Evolutionary conservation across 1,284 basidiomycete genomes (phyloP).

Genomic region (Sporisorium sorghi): DNA sequence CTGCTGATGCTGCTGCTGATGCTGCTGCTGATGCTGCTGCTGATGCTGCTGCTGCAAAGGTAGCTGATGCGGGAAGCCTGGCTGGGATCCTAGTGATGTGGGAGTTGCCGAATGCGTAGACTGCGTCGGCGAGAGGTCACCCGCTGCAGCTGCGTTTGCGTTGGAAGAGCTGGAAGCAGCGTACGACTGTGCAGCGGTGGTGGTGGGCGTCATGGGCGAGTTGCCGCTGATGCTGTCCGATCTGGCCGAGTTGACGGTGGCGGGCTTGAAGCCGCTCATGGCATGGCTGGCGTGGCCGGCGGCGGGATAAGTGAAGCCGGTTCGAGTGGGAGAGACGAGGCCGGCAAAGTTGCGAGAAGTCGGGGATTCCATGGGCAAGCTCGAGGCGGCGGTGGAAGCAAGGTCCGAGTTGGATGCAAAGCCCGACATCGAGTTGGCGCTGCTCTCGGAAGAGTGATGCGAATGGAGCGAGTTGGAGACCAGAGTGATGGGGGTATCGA

Average conservation of each 20-base stretch:
- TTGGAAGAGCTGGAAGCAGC: constrained; percentile 15
- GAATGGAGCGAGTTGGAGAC: constrained; percentile 46
- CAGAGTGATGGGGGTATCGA: constrained; percentile 44
- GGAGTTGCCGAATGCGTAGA: constrained; percentile 31
- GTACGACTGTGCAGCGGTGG: constrained; percentile 22
- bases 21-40: constrained; percentile 11
- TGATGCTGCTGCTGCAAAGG: constrained; percentile 19
- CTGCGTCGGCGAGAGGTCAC: constrained; percentile 45
- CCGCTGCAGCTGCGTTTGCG: constrained; percentile 15
- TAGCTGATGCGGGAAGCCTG: constrained; percentile 25
- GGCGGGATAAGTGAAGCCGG: constrained; percentile 38
- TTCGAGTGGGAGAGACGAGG: constrained; percentile 45
- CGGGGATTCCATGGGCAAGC: constrained; percentile 44
- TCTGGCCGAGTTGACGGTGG: constrained; percentile 18
- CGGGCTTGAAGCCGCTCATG: constrained; percentile 49
- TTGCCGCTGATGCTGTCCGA: constrained; percentile 26
- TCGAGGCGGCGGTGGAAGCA: constrained; percentile 28
- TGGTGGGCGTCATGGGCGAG: constrained; percentile 42
- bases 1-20: constrained; percentile 13
- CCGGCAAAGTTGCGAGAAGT: constrained; percentile 39
- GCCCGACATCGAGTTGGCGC: constrained; percentile 24
- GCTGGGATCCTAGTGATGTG: constrained; percentile 36
- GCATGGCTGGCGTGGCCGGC: too few species aligned
- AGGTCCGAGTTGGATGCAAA: constrained; percentile 36
- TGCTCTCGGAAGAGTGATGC: constrained; percentile 32